A percentile compares a stretch with the other conserved stretches of the same genome.
Evolutionary conservation across 2,329 filamentous ascomycete genomes (phyloP).

Genomic region (Colletotrichum sp.): DNA sequence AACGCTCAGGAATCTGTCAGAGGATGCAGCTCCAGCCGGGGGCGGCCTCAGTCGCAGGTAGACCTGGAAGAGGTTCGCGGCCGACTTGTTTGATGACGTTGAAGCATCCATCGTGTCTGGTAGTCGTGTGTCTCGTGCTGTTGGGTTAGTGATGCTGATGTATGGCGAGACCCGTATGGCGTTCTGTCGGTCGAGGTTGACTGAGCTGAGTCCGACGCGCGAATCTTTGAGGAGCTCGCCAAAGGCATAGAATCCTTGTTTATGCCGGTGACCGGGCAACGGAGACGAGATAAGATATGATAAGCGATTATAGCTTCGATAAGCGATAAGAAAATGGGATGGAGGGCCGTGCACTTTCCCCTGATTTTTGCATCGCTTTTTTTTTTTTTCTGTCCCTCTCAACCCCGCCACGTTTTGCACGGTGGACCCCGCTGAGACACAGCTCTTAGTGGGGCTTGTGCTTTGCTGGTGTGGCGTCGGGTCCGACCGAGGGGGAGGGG

Average conservation of each 20-base stretch:
- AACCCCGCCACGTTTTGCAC: slow-evolving; percentile 10
- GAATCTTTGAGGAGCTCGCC: neutral
- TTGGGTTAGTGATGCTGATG: neutral
- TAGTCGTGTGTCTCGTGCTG: neutral
- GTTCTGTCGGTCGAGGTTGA: neutral
- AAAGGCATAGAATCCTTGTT: slow-evolving; percentile 13
- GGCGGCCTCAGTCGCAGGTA: slow-evolving; percentile 85
- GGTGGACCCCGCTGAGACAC: slow-evolving; percentile 5
- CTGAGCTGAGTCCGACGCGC: neutral
- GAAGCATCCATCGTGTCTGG: slow-evolving; percentile 12
- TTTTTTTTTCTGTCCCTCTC: neutral
- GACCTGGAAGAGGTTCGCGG: slow-evolving; percentile 79
- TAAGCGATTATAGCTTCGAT: neutral
- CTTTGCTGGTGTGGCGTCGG: neutral
- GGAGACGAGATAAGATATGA: neutral
- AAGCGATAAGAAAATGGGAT: neutral
- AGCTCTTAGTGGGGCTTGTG: neutral
- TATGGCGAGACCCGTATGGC: neutral
- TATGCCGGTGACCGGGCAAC: slow-evolving; percentile 17
- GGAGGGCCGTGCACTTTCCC: neutral
- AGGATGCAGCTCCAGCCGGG: slow-evolving; percentile 43
- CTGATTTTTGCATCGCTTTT: neutral
- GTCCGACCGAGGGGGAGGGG: neutral
- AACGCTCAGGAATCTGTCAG: slow-evolving; percentile 80
- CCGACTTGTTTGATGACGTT: slow-evolving; percentile 13